A percentile compares a stretch with the other conserved stretches of the same genome.
Evolutionary conservation across 805 yeast species (phyloP).

Genomic region (Nakazawaea wyomingensis): DNA sequence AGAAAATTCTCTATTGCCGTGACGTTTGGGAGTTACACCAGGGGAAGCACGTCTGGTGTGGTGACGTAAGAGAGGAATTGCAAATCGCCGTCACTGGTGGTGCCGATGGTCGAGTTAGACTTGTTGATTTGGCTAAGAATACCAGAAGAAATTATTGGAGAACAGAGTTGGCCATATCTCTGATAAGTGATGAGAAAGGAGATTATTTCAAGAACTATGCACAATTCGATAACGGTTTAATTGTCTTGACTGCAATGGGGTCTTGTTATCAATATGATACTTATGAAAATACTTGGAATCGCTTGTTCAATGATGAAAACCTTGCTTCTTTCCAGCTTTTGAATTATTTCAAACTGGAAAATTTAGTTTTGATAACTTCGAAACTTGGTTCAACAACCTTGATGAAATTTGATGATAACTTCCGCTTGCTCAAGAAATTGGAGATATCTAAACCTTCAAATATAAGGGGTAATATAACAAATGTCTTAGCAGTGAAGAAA

Average conservation of each 20-base stretch:
- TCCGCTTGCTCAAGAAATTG: conserved; percentile 23
- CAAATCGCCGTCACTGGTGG: conserved; percentile 78
- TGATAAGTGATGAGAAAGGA: conserved; percentile 26
- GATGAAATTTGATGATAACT: conserved; percentile 34
- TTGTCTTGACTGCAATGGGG: conserved; percentile 58
- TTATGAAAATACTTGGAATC: conserved; percentile 24
- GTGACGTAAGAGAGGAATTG: conserved; percentile 44
- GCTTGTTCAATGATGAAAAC: conserved; percentile 21
- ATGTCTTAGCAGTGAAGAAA: conserved; percentile 33
- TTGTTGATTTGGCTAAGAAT: conserved; percentile 45
- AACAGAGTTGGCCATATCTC: conserved; percentile 28
- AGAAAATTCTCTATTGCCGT: conserved; percentile 32
- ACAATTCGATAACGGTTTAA: conserved; percentile 38
- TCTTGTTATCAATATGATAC: conserved; percentile 33
- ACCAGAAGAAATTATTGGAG: conserved; percentile 23
- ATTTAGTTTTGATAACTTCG: conserved; percentile 23
- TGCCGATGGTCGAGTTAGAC: conserved; percentile 79
- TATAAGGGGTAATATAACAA: conserved; percentile 36
- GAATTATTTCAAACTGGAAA: conserved; percentile 17
- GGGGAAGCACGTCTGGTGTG: conserved; percentile 87
- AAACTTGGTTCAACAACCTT: conserved; percentile 38
- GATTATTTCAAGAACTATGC: conserved; percentile 62
- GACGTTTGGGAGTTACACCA: conserved; percentile 63
- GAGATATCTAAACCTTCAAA: conserved; percentile 24
- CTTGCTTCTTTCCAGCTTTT: conserved; percentile 24